Base-by-base conservation (phyloP, 306 rosid genomes). In the Cucurbita maxima region DNA sequence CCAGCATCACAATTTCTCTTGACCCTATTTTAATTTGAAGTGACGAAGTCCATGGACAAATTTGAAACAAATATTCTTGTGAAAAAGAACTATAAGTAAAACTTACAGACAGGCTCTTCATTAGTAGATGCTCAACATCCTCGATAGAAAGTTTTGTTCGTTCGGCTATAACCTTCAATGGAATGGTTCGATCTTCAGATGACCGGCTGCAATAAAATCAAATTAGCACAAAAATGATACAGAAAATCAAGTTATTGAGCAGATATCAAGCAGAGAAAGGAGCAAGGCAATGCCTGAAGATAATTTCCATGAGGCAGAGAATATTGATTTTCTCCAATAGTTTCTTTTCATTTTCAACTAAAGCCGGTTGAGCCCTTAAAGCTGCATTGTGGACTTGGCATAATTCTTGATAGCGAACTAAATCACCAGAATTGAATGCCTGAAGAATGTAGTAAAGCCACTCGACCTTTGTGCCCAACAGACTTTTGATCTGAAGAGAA, bases 81-180 rank as follows among this genome's bases (percentile, higher is more conserved):
- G 37, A 53, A 50, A 16, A 51, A 73, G 22, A 73, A 44, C 37
- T 54, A 10, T 9, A 76, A 52, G 15, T 40, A 52, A n/a, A 18
- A 88, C 99, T 84, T 87, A 95, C 99, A 75, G 99, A 95, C 30
- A 95, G 87, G 63, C 99, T 95, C 88, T 95, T 95, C 93, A 91
- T 88, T 10, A 95, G 93, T 78, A 95, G 99, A 86, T 88, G 97
- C 75, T 95, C 99, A 79, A 91, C 99, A 76, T 95, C 86, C 88
- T 95, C 99, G 0, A 91, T 84, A 19, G 99, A 91, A 76, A 95
- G 97, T 76, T 89, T 95, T 60, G 99, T 95, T 11, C 93, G 91
- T 71, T 95, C 99, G 1, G 96, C 96, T 82, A 95, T 91, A 72
- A 89, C 85, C 73, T 85, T 84, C 87, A 95, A 78, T 30, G 99